Base-by-base conservation (phyloP, 371 early-diverging fungal genomes). In the Blakeslea trispora region DNA sequence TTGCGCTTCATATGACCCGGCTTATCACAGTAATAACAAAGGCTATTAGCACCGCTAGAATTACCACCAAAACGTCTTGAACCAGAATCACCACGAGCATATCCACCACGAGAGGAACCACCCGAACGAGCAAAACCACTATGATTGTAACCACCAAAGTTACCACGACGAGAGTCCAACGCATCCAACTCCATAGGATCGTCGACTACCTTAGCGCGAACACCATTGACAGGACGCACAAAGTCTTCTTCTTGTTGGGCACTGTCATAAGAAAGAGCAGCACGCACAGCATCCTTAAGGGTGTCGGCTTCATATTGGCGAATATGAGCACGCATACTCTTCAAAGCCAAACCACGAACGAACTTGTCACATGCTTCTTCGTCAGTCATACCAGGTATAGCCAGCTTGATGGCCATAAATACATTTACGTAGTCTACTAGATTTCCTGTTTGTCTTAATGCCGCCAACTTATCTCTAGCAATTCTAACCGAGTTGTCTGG, bases 281-380 rank as follows among this genome's bases (percentile, higher is more conserved):
- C 3, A 1, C 22, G 17, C 5, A 48, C 35, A 8, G 57, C 57
- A 2, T 28, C n/a, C n/a, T 32, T 31, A 6, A 57, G 13, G 1
- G 44, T 41, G 54, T 91, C 92, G 0, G 90, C 71, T 66, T 92
- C 92, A 56, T 91, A 87, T 37, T 84, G 74, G 2, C 57, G 19
- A 1, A 58, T 31, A 15, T 58, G 45, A 45, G 52, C 52, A 6
- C 40, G 19, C 13, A 50, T 37, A 1, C 22, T 2, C 9, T 39
- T 35, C 1, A 17, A 14, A 0, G 14, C 1, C 1, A 58, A 24
- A 1, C 59, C 59, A 18, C 59, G 51, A 15, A 53, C 42, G 34
- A 48, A 48, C 21, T 52, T 59, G 32, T 59, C 53, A 10, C 31
- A 42, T 14, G 53, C 53, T 41, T 53, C 52, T 2, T 32, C 52